phyloP scores from a whole-genome alignment of 2,329 filamentous ascomycete genomes.

The Pseudopyricularia javanii region DNA sequence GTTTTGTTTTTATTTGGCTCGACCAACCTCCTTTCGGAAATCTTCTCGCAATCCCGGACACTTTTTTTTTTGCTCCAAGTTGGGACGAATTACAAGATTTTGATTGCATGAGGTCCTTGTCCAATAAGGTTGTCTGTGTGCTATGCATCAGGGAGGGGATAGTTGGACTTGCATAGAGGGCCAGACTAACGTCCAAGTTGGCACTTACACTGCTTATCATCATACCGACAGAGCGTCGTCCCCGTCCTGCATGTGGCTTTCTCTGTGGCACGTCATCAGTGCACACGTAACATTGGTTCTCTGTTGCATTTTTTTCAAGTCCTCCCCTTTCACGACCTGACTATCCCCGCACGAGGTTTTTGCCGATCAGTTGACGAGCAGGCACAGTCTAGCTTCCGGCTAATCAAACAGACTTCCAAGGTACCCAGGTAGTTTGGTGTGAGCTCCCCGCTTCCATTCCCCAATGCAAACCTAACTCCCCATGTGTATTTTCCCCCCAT shows the following conservation, averaged over 20 bases:
- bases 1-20: neutral
- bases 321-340: neutral
- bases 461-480: neutral
- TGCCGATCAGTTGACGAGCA: neutral
- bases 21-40: no score
- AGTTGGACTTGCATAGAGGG: neutral
- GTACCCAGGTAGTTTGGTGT: no score
- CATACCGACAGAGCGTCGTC: neutral
- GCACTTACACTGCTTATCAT: no score
- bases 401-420: neutral
- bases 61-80: no score
- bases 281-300: neutral
- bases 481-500: neutral
- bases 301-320: neutral
- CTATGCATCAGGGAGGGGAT: neutral
- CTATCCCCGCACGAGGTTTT: neutral
- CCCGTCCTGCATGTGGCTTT: neutral
- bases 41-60: no score
- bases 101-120: no score
- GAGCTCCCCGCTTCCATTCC: neutral
- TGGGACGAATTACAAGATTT: no score
- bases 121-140: no score
- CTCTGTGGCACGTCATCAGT: neutral
- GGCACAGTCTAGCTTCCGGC: neutral
- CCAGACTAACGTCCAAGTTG: neutral